These are phyloP conservation scores for Coniochaeta prunicola DNA, from an alignment of 2,329 filamentous ascomycete genomes.

Conservation along the genomic window DNA sequence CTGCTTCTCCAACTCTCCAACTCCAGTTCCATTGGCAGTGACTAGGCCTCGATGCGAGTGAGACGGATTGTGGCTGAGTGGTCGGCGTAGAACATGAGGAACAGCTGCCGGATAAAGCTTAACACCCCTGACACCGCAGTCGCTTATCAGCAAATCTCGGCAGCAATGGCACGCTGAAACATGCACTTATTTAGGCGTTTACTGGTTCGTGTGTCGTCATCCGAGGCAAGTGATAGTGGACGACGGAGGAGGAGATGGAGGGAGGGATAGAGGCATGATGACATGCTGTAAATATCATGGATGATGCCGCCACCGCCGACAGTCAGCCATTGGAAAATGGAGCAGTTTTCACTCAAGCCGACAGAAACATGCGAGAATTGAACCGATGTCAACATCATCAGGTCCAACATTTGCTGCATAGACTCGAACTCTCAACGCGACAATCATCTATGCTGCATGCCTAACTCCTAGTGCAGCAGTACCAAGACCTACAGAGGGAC, in stretches of 20 bases:
- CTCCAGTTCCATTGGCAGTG: neutral
- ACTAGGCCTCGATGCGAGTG: neutral
- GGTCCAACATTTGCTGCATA: no score
- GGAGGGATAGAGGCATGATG: neutral
- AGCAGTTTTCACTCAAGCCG: no score
- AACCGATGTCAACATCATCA: no score
- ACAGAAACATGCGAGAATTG: no score
- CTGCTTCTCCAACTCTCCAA: neutral
- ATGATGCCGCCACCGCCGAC: no score
- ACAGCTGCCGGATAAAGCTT: neutral
- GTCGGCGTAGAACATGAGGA: neutral
- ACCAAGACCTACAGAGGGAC: no score
- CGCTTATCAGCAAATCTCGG: neutral
- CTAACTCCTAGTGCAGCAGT: no score
- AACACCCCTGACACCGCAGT: neutral
- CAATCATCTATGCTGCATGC: no score
- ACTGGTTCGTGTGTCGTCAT: neutral
- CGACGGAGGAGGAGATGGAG: neutral
- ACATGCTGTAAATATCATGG: no score
- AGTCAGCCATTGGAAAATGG: no score
- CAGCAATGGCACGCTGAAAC: neutral
- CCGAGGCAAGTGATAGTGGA: neutral
- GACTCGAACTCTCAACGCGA: no score
- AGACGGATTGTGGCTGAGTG: no score
- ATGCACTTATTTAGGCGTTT: neutral